Conservation (phyloP, 1,139 yeast species). For the Pichia sp. region DNA sequence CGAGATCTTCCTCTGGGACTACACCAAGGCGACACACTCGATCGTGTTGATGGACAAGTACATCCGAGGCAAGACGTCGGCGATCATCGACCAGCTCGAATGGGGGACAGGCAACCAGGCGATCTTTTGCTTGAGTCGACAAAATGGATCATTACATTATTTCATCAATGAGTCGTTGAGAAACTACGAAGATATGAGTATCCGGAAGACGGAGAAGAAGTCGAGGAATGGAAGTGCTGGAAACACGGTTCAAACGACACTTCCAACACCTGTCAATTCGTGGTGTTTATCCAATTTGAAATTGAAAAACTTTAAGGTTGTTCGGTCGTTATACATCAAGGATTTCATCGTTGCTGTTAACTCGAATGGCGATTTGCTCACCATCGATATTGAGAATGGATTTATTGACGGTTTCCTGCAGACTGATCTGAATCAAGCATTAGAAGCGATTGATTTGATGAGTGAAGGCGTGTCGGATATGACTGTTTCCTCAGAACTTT, state of each 20-base stretch:
- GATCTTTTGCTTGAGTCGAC: constrained; percentile 54
- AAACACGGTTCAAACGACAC: no score
- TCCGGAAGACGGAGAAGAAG: constrained; percentile 1
- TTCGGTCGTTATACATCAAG: constrained; percentile 4
- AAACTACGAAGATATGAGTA: constrained; percentile 13
- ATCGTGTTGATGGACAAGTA: constrained; percentile 59
- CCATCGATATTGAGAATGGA: constrained; percentile 20
- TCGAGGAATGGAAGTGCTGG: no score
- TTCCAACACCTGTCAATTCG: neutral
- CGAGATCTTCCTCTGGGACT: constrained; percentile 63
- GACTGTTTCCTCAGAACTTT: neutral
- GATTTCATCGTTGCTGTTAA: constrained; percentile 10
- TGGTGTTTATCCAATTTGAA: constrained; percentile 36
- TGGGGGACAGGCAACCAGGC: constrained; percentile 50
- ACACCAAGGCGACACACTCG: constrained; percentile 49
- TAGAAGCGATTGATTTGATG: neutral
- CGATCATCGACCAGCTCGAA: constrained; percentile 47
- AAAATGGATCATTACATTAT: constrained; percentile 66
- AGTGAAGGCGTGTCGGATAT: neutral
- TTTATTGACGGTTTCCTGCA: constrained; percentile 9
- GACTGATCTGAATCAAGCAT: neutral
- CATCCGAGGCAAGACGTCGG: constrained; percentile 62
- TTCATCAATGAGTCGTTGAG: constrained; percentile 36
- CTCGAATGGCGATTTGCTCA: constrained; percentile 20
- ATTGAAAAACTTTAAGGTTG: constrained; percentile 11